Base-by-base conservation (phyloP, 2,329 filamentous ascomycete genomes). In the Hirsutella minnesotensis region DNA sequence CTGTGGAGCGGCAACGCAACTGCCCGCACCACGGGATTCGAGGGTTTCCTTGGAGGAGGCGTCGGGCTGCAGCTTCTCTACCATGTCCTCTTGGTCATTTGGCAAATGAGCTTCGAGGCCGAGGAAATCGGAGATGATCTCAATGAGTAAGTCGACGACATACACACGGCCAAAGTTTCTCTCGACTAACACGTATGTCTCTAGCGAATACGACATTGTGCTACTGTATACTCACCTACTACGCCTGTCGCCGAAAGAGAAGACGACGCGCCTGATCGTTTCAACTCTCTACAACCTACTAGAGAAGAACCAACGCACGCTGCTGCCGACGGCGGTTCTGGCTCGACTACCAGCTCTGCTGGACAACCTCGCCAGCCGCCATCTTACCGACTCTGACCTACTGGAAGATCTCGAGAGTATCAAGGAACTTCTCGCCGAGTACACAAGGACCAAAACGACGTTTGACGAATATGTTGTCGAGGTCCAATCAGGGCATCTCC, bases 41-140 rank as follows among this genome's bases (percentile, higher is more conserved):
- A 81, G 50, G 73, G 73, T 4, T 67, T 69, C 4, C 57, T 83
- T 24, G 82, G 88, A 45, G 87, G 88, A 39, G 88, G 88, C 9
- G 86, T 98, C 46, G 87, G 88, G 2, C 69, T 98, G 34, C 92
- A 98, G 62, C 75, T 96, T 34, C 74, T 98, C 34, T 98, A 98
- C 61, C 87, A 95, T 56, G 85, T 95, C 15, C 74, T 98, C 19
- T 73, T 98, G 40, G 89, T 94, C 12, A 69, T 98, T 45, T 98
- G 92, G 92, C 89, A 96, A 68, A 72, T 98, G 52, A 95, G 88
- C 58, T 98, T 98, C 52, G 92, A 96, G 60, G 86, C 87, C 12
- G 81, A 83, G 46, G 65, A 70, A 2, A 71, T 82, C 55, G 78
- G 78, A 31, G 75, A 81, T 46, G 88, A 90, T 35, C 70, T 98